Evolutionary conservation across 2,329 filamentous ascomycete species (phyloP).

Genomic region (Penicillium hesseltinei): DNA sequence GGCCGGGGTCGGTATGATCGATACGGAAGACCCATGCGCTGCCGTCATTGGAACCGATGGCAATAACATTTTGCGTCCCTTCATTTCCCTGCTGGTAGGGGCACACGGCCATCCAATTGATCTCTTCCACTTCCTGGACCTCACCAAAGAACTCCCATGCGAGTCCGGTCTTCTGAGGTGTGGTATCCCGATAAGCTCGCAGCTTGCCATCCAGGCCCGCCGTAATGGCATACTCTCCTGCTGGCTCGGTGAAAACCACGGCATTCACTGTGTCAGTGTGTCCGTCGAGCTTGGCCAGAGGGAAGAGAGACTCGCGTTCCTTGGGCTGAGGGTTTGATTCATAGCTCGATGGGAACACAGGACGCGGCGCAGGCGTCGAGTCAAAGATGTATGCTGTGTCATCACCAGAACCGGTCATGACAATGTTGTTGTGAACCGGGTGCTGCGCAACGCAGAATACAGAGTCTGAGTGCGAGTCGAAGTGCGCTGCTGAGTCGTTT

Average conservation of each 20-base stretch:
- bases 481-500: constrained; percentile 92
- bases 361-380: constrained; percentile 59
- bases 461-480: constrained; percentile 84
- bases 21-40: constrained; percentile 96
- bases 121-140: constrained; percentile 85
- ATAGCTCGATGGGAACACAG: constrained; percentile 74
- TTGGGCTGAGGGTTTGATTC: constrained; percentile 63
- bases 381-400: constrained; percentile 88
- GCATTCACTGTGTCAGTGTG: constrained; percentile 91
- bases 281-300: constrained; percentile 75
- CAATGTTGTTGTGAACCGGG: constrained; percentile 70
- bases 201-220: constrained; percentile 84
- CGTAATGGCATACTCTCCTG: constrained; percentile 80
- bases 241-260: constrained; percentile 77
- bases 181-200: constrained; percentile 63
- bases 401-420: constrained; percentile 83
- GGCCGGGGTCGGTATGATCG: constrained; percentile 60
- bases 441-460: constrained; percentile 96
- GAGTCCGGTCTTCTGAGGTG: constrained; percentile 47
- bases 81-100: constrained; percentile 55
- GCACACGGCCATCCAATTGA: constrained; percentile 84
- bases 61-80: constrained; percentile 73
- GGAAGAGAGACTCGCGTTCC: constrained; percentile 60
- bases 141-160: constrained; percentile 70
- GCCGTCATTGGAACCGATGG: constrained; percentile 84